Base-by-base conservation (phyloP, 306 rosid species). In the Canavalia gladiata region DNA sequence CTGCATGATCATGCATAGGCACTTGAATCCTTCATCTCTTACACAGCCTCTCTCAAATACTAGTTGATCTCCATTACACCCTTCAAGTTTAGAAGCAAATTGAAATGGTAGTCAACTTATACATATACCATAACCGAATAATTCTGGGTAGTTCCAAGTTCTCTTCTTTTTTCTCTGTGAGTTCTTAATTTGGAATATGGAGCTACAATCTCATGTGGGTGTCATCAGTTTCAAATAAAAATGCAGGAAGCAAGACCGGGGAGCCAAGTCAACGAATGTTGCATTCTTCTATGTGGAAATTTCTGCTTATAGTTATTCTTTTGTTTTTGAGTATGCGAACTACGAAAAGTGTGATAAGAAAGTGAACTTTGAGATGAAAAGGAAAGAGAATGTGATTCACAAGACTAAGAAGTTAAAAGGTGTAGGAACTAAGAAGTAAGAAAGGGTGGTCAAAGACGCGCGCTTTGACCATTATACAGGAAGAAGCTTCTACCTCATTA, bases 61-160 rank as follows among this genome's bases (percentile, higher is more conserved):
- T 57, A 59, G 5, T 47, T 39, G 30, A 57, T 68, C 57, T 33
- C 41, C 70, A 57, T 43, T 35, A 45, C 33, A 30, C 69, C 31
- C 73, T 54, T 57, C 72, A 67, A 84, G 65, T 50, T 37, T 68
- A 73, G 11, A 46, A 72, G 59, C 72, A 55, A 13, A 28, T 78
- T 55, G 83, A 62, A 68, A 59, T 55, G 29, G 33, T 39, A 50
- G 54, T 63, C 62, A 49, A 79, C 77, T 56, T 25, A 63, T 39
- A 51, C 7, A 7, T 39, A 76, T 28, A 64, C 54, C 57, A 52
- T 34, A 65, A 71, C 73, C 3, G 13, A 43, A 67, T 43, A 43
- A 67, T 43, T 42, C 49, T 65, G 68, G 46, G n/a, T 6, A 12
- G 46, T 2, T 63, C 34, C 6, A 66, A 39, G 4, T n/a, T 65